Conservation (phyloP, 805 yeast genomes). For the Blastobotrys parvus region DNA sequence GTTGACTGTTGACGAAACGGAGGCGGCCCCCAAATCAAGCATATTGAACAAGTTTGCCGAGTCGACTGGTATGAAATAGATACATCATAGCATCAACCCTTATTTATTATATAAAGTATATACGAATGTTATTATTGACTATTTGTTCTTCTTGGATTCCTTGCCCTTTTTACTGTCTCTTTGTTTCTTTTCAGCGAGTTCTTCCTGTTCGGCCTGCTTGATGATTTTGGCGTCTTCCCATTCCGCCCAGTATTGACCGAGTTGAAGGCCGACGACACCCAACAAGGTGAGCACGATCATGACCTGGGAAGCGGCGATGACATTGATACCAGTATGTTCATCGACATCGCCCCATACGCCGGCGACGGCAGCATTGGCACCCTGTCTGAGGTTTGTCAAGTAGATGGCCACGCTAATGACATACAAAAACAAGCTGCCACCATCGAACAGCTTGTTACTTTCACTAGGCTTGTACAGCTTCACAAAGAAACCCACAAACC, state of each 20-base stretch:
- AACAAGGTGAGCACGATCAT: conserved; percentile 61
- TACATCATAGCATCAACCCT: no score
- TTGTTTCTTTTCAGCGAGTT: conserved; percentile 11
- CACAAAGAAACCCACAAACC: conserved; percentile 62
- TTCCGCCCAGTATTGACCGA: conserved; percentile 81
- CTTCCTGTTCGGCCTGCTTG: conserved; percentile 16
- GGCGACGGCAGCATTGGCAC: conserved; percentile 55
- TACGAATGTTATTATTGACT: no score
- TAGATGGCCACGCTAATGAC: conserved; percentile 71
- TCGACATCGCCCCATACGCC: conserved; percentile 95
- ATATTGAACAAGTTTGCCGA: not conserved
- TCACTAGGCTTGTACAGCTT: conserved; percentile 83
- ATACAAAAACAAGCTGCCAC: conserved; percentile 69
- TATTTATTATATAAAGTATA: no score
- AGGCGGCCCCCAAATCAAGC: no score
- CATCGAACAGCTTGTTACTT: conserved; percentile 81
- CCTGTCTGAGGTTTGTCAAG: conserved; percentile 77
- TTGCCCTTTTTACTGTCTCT: no score
- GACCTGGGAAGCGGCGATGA: conserved; percentile 81
- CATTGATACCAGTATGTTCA: conserved; percentile 75
- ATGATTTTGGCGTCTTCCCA: conserved; percentile 35
- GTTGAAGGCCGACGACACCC: conserved; percentile 80
- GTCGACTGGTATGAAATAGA: not conserved
- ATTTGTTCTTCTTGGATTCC: conserved; percentile 14
- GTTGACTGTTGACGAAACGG: no score